These are phyloP conservation scores for Boletus sensibilis DNA, from an alignment of 768 basidiomycete genomes.

Conservation along the genomic window DNA sequence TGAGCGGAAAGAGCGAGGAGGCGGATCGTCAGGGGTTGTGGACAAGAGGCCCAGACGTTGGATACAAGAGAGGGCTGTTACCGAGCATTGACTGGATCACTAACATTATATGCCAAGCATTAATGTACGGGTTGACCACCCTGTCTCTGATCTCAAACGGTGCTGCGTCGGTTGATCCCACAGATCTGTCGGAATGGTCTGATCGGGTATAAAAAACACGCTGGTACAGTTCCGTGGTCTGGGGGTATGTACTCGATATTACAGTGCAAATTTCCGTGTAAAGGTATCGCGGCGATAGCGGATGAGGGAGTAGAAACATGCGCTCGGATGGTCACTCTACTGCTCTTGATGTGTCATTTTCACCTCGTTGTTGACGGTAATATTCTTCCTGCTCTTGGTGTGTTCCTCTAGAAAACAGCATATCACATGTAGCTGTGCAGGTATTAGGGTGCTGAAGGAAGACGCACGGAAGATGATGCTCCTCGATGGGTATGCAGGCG, in stretches of 20 bases:
- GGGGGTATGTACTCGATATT: constrained; percentile 25
- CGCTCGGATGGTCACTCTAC: constrained; percentile 15
- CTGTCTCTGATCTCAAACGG: background rate
- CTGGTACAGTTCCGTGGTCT: constrained; percentile 22
- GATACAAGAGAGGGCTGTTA: constrained; percentile 67
- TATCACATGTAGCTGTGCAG: constrained; percentile 19
- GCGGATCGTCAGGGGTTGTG: constrained; percentile 39
- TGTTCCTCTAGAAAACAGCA: constrained; percentile 46
- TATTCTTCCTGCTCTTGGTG: constrained; percentile 61
- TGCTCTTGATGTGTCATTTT: constrained; percentile 13
- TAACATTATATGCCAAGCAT: background rate
- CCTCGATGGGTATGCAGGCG: constrained; percentile 72
- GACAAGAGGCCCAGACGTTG: constrained; percentile 71
- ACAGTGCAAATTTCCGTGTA: constrained; percentile 32
- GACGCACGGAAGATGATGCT: constrained; percentile 55
- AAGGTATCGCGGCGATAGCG: constrained; percentile 17
- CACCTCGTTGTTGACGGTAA: constrained; percentile 42
- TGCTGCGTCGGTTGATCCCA: background rate
- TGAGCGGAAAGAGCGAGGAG: constrained; percentile 32
- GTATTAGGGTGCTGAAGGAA: constrained; percentile 6
- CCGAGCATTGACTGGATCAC: constrained; percentile 14
- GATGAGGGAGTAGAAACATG: constrained; percentile 9
- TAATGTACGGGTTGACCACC: background rate
- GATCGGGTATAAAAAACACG: constrained; percentile 23
- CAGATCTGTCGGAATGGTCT: background rate